Evolutionary conservation across 176 grass and related monocot species (phyloP).

Genomic region (Oryza meyeriana): DNA sequence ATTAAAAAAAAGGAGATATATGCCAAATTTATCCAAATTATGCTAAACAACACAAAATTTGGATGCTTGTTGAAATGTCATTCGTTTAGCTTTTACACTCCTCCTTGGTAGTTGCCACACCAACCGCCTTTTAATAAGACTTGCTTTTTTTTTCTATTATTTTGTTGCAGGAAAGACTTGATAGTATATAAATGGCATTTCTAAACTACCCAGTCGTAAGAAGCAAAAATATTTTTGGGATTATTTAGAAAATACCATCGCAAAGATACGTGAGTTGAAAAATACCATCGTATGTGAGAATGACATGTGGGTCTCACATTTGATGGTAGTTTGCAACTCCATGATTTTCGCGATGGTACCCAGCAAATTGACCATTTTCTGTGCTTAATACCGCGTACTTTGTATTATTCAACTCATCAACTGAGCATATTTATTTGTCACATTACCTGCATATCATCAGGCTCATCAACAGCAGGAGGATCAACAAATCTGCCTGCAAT

Average conservation of each 20-base stretch:
- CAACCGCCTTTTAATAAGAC: not conserved
- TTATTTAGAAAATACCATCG: too few relatives aligned
- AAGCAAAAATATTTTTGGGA: too few relatives aligned
- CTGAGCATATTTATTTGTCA: conserved; percentile 4
- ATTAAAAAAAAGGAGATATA: not conserved
- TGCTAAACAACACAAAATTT: not conserved
- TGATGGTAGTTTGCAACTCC: too few relatives aligned
- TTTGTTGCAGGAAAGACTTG: not conserved
- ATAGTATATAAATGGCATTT: not conserved
- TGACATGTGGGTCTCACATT: too few relatives aligned
- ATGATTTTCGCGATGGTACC: too few relatives aligned
- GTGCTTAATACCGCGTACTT: not conserved
- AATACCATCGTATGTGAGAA: too few relatives aligned
- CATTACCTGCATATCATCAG: conserved; percentile 82
- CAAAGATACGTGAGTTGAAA: too few relatives aligned
- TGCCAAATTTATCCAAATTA: not conserved
- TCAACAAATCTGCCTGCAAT: conserved; percentile 78
- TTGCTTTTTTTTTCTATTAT: too few relatives aligned
- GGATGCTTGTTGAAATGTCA: not conserved
- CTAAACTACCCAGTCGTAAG: not conserved
- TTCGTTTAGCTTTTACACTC: not conserved
- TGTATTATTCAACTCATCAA: conserved; percentile 4
- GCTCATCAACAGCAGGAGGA: conserved; percentile 66
- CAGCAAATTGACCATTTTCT: too few relatives aligned
- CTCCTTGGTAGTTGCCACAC: not conserved